A percentile compares a stretch with the other conserved stretches of the same genome.
phyloP scores from a whole-genome alignment of 768 basidiomycete species.

The Suillus subalutaceus region DNA sequence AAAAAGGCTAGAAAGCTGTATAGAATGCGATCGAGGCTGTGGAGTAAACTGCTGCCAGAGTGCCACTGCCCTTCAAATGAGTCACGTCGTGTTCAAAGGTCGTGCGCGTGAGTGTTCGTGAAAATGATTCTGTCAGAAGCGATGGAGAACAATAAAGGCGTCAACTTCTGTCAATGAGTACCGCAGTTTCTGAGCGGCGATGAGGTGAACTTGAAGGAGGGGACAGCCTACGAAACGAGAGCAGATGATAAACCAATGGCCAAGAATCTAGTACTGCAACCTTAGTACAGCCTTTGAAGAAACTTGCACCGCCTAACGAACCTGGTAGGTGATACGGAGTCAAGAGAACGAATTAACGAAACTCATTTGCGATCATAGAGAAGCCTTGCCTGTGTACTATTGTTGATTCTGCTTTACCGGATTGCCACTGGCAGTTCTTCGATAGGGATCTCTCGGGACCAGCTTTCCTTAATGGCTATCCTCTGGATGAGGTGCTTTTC shows the following conservation, averaged over 20 bases:
- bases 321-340: constrained; percentile 14
- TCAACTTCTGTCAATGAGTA: constrained; percentile 9
- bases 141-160: constrained; percentile 10
- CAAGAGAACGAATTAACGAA: constrained; percentile 24
- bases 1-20: not conserved
- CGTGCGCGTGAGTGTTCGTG: constrained; percentile 31
- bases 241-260: not conserved
- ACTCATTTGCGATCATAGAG: constrained; percentile 15
- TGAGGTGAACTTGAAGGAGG: constrained; percentile 5
- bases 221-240: constrained; percentile 16
- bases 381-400: constrained; percentile 29
- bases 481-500: constrained; percentile 29
- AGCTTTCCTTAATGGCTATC: constrained; percentile 30
- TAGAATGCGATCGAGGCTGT: constrained; percentile 9
- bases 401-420: constrained; percentile 29
- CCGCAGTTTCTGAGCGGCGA: constrained; percentile 11
- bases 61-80: constrained; percentile 1
- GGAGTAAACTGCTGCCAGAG: not conserved
- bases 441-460: constrained; percentile 28
- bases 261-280: not conserved
- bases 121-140: constrained; percentile 6
- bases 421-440: constrained; percentile 17
- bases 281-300: constrained; percentile 10
- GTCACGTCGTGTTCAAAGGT: constrained; percentile 21
- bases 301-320: constrained; percentile 24